Conservation (phyloP, 345 rosid genomes). For the Trapa incisa region DNA sequence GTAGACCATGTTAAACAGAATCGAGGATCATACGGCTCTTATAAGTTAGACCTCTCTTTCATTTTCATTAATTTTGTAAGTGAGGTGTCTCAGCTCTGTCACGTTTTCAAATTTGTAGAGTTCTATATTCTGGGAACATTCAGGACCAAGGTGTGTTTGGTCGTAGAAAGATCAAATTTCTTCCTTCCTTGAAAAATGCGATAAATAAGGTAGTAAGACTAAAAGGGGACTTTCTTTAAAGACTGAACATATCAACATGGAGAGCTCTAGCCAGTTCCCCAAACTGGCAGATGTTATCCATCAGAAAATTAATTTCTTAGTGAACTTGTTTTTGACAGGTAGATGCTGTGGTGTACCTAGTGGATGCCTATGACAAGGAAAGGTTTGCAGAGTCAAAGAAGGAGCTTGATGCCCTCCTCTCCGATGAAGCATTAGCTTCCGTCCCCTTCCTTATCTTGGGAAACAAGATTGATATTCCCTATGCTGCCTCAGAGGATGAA, state of each 20-base stretch:
- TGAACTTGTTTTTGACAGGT: conserved; percentile 7
- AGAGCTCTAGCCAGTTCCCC: not conserved
- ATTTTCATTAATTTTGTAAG: too few relatives aligned
- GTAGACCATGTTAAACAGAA: too few relatives aligned
- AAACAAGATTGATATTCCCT: conserved; percentile 25
- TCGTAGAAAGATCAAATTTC: too few relatives aligned
- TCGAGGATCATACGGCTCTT: too few relatives aligned
- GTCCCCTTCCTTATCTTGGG: conserved; percentile 26
- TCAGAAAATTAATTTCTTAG: not conserved
- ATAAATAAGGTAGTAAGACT: too few relatives aligned
- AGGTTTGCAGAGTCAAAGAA: conserved; percentile 24
- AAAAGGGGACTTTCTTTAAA: too few relatives aligned
- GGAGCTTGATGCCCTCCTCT: conserved; percentile 27
- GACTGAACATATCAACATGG: not conserved
- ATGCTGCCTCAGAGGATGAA: conserved; percentile 24
- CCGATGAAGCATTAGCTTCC: conserved; percentile 15
- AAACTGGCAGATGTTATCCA: not conserved
- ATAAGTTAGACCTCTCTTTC: too few relatives aligned
- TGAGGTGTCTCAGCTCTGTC: too few relatives aligned
- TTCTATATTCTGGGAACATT: too few relatives aligned
- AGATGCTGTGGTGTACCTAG: conserved; percentile 23
- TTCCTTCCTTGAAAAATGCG: too few relatives aligned
- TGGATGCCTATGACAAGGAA: conserved; percentile 26
- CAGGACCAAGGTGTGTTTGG: too few relatives aligned
- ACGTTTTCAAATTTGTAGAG: too few relatives aligned